phyloP scores from a whole-genome alignment of 192 early-diverging fungal genomes.

The Podila clonocystis region DNA sequence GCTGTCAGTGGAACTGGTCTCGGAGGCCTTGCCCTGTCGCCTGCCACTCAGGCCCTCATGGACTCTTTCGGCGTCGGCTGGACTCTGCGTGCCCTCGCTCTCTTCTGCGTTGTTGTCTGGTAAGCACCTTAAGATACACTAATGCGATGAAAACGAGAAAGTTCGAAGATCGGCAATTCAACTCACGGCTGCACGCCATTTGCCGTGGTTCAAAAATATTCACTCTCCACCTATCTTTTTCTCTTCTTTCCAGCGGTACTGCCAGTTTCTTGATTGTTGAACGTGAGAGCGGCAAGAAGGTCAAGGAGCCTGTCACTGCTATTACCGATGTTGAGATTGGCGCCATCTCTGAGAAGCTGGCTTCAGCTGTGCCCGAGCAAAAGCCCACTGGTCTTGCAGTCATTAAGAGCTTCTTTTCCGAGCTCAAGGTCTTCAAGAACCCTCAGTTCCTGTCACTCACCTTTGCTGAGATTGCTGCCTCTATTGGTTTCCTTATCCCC shows the following conservation, averaged over 20 bases:
- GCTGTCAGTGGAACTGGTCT: slow-evolving; percentile 80
- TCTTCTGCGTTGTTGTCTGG: slow-evolving; percentile 65
- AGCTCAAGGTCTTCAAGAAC: slow-evolving; percentile 53
- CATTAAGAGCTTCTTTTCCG: slow-evolving; percentile 26
- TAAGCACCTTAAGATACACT: slow-evolving; percentile 7
- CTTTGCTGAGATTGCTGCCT: slow-evolving; percentile 34
- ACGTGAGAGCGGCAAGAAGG: slow-evolving; percentile 33
- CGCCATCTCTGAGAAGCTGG: slow-evolving; percentile 33
- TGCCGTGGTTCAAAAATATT: too few species aligned
- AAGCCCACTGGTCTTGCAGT: slow-evolving; percentile 19
- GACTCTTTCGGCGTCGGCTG: slow-evolving; percentile 65
- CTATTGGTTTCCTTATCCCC: slow-evolving; percentile 58
- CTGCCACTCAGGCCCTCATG: slow-evolving; percentile 68
- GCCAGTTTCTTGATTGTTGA: slow-evolving; percentile 55
- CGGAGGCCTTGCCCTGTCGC: slow-evolving; percentile 75
- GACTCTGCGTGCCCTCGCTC: slow-evolving; percentile 67
- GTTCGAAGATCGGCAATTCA: too few species aligned
- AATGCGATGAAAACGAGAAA: neutral
- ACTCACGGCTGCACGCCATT: too few species aligned
- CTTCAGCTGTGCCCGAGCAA: neutral
- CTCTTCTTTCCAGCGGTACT: slow-evolving; percentile 17
- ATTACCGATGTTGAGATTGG: slow-evolving; percentile 36
- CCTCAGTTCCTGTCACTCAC: slow-evolving; percentile 50
- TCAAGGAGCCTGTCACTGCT: slow-evolving; percentile 15
- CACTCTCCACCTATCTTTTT: slow-evolving; percentile 1